Conservation (phyloP, 805 yeast species). For the Candida coleopterorum region DNA sequence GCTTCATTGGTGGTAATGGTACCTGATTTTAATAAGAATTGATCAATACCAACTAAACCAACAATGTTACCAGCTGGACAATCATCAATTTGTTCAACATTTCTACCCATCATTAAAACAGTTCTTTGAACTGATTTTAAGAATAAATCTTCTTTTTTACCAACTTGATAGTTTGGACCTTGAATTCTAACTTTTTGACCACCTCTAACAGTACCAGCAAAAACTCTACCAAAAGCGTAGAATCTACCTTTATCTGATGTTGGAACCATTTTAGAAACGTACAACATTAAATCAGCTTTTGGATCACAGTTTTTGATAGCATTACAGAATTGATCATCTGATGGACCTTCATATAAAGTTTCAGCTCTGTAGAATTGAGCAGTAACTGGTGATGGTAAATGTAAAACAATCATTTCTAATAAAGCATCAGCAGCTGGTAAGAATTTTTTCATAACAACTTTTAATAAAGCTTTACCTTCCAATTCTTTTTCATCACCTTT, state of each 20-base stretch:
- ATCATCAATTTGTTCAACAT: slow-evolving; percentile 96
- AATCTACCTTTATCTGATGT: slow-evolving; percentile 99
- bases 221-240: slow-evolving; percentile 99
- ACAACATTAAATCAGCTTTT: slow-evolving; percentile 94
- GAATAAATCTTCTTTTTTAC: slow-evolving; percentile 97
- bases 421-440: slow-evolving; percentile 99
- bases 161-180: slow-evolving; percentile 99
- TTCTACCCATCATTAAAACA: slow-evolving; percentile 99
- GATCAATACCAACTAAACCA: slow-evolving; percentile 99
- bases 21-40: slow-evolving; percentile 99
- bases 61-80: slow-evolving; percentile 99
- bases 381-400: slow-evolving; percentile 99
- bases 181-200: slow-evolving; percentile 99
- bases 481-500: slow-evolving; percentile 97
- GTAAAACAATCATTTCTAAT: slow-evolving; percentile 96
- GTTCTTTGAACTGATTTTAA: slow-evolving; percentile 97
- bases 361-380: slow-evolving; percentile 99
- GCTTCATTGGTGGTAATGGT: slow-evolving; percentile 94
- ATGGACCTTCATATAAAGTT: slow-evolving; percentile 98
- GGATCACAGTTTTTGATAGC: slow-evolving; percentile 99
- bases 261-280: slow-evolving; percentile 99
- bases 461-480: slow-evolving; percentile 97
- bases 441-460: slow-evolving; percentile 99
- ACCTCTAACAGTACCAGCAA: slow-evolving; percentile 98
- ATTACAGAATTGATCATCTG: slow-evolving; percentile 82